These are phyloP conservation scores for Viola pubescens DNA, from an alignment of 441 rosid species.

Conservation along the genomic window DNA sequence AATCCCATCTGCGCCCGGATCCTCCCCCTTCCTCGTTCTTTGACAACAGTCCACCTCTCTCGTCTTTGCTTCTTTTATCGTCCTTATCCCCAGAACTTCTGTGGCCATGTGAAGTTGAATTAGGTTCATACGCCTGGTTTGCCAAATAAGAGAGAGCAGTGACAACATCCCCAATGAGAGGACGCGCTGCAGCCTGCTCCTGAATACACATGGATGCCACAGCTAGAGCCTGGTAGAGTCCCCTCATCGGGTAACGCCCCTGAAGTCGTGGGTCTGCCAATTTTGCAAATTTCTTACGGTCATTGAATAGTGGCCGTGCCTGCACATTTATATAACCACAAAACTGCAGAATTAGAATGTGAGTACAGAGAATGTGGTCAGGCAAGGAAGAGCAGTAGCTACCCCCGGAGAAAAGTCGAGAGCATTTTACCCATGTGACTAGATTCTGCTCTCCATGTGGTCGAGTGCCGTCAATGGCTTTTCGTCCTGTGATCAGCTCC, in stretches of 20 bases:
- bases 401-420: constrained; percentile 1
- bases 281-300: constrained; percentile 64
- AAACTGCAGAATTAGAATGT: constrained; percentile 8
- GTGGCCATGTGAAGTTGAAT: constrained; percentile 20
- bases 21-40: constrained; percentile 54
- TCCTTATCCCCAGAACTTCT: constrained; percentile 39
- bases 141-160: constrained; percentile 91
- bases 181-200: constrained; percentile 92
- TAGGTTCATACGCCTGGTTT: constrained; percentile 71
- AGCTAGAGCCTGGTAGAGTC: constrained; percentile 88
- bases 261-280: constrained; percentile 73
- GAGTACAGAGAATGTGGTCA: neutral
- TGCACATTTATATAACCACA: constrained; percentile 26
- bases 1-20: constrained; percentile 60
- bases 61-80: constrained; percentile 51
- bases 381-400: neutral
- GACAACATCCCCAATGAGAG: constrained; percentile 86
- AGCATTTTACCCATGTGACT: constrained; percentile 64
- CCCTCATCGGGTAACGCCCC: constrained; percentile 77
- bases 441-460: constrained; percentile 97
- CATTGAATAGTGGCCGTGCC: constrained; percentile 87
- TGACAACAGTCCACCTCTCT: constrained; percentile 49
- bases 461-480: constrained; percentile 70
- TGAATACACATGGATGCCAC: constrained; percentile 98
- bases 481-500: constrained; percentile 90